A percentile compares a stretch with the other conserved stretches of the same genome.
Conservation (phyloP, 805 yeast species). For the Grigorovia transvaalensis region DNA sequence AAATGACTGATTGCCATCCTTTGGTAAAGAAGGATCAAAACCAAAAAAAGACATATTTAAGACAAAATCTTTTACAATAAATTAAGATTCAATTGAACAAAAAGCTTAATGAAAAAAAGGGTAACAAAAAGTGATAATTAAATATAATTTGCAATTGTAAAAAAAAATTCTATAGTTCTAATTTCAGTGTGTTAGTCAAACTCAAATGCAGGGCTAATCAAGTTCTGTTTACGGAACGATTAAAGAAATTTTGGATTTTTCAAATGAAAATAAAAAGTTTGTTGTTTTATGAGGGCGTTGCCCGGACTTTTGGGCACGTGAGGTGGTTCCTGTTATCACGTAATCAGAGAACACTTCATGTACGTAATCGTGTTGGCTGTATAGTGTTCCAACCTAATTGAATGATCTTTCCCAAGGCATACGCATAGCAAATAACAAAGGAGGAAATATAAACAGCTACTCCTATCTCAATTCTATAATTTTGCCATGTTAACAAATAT, state of each 20-base stretch:
- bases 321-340: background rate
- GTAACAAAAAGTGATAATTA: background rate
- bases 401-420: no score
- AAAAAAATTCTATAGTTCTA: no score
- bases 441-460: no score
- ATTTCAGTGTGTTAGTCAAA: no score
- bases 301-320: background rate
- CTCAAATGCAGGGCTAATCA: background rate
- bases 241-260: background rate
- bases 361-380: background rate
- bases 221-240: background rate
- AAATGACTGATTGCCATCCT: background rate
- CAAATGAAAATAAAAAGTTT: background rate
- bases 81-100: background rate
- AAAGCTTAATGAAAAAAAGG: background rate
- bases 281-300: background rate
- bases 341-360: background rate
- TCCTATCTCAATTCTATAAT: no score
- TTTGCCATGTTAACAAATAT: no score
- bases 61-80: background rate
- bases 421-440: no score
- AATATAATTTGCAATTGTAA: background rate
- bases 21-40: constrained; percentile 20
- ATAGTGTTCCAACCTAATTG: background rate
- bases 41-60: constrained; percentile 29